These are phyloP conservation scores for Fusarium nematophilum DNA, from an alignment of 2,329 filamentous ascomycete genomes.

Conservation along the genomic window DNA sequence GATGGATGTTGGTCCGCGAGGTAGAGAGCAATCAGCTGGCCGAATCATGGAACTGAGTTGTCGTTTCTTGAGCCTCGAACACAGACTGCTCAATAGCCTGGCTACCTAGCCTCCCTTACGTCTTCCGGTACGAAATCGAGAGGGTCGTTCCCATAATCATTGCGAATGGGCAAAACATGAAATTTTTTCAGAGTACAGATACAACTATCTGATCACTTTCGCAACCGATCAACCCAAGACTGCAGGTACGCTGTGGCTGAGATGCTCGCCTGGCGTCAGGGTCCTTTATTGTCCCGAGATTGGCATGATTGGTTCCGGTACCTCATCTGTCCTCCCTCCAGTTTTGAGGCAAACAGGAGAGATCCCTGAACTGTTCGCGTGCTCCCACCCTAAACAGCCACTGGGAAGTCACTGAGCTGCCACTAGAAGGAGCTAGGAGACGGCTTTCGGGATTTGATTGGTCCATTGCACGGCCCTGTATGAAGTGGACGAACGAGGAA, in stretches of 20 bases:
- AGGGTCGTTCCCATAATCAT: too few relatives aligned
- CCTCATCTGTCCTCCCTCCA: conserved; percentile 31
- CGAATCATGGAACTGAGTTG: too few relatives aligned
- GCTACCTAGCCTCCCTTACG: too few relatives aligned
- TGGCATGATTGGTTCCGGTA: conserved; percentile 35
- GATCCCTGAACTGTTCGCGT: conserved; percentile 35
- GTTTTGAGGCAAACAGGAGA: conserved; percentile 29
- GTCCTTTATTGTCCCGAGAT: conserved; percentile 19
- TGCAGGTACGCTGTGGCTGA: conserved; percentile 40
- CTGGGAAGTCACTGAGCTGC: conserved; percentile 22
- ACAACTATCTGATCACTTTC: neutral
- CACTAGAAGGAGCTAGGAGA: conserved; percentile 8
- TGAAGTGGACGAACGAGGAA: conserved; percentile 5
- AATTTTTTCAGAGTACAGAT: conserved; percentile 8
- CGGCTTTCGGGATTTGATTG: conserved; percentile 24
- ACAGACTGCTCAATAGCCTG: too few relatives aligned
- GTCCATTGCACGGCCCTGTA: conserved; percentile 11
- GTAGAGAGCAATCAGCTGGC: too few relatives aligned
- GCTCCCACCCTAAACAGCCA: conserved; percentile 30
- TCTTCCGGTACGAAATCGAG: too few relatives aligned
- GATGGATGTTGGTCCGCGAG: too few relatives aligned
- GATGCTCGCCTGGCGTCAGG: conserved; percentile 22
- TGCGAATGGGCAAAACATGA: too few relatives aligned
- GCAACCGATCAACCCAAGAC: conserved; percentile 18
- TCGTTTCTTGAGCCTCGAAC: too few relatives aligned